Evolutionary conservation across 2,329 filamentous ascomycete genomes (phyloP), one percentile per base, ranked within the genome.

Genomic region (Fusarium concolor): DNA sequence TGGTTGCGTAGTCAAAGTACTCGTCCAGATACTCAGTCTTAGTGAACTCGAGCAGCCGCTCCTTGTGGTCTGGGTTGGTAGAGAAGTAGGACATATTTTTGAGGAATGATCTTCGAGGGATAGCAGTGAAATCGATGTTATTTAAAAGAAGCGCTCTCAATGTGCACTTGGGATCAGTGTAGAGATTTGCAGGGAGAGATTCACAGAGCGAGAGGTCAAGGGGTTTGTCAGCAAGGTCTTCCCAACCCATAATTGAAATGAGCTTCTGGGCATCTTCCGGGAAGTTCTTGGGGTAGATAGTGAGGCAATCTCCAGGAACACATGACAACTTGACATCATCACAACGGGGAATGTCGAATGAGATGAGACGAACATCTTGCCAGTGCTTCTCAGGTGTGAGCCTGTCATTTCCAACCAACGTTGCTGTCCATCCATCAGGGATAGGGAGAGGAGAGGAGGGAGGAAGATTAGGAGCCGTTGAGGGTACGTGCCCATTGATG

Each of bases 1-100:
- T 89, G 1, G 94, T 94, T 2, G 96, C 96, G 76, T 99, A 99
- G 79, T 99, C 95, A 81, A 93, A 98, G 56, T 97, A 90, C 72
- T 99, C 96, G 71, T 98, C 94, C 8, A 95, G 88, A 72, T 90
- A 92, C 44, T 91, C 86, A 0, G 93, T 89, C 72, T 91, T 87
- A 2, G 89, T 90, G 72, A 99, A 96, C 75, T 99, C 96, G 10
- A 91, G 79, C 0, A 99, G 86, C 3, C 95, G 89, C 64, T 96
- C 91, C 71, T 88, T 89, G 74, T 99, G 95, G 72, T 89, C 88
- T 3, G 82, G 77, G 72, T 96, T 87, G 1, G 82, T 79, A 3
- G 93, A 92, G 74, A 94, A 94, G 76, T 93, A 89, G 1, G 91
- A 87, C 56, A 97, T 87, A 20, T 89, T 85, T 14, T 90, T 85